Evolutionary conservation across 768 basidiomycete species (phyloP).

Genomic region (Cantharellus anzutake): DNA sequence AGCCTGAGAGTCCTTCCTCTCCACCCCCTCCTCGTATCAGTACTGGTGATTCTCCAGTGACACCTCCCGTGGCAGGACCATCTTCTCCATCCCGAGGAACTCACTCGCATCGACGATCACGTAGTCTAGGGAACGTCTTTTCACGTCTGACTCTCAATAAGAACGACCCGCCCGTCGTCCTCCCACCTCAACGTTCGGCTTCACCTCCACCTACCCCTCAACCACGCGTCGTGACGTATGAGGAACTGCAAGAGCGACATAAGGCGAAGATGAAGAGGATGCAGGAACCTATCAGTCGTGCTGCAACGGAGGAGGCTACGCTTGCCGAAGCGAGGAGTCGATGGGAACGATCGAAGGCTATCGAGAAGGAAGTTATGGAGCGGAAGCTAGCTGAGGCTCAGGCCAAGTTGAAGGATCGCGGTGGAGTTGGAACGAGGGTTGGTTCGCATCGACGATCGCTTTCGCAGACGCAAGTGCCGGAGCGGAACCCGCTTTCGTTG

Average conservation of each 20-base stretch:
- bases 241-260: conserved; percentile 74
- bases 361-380: conserved; percentile 57
- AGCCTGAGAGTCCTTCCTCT: not conserved
- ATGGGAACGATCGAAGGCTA: conserved; percentile 62
- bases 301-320: conserved; percentile 58
- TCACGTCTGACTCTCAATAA: not conserved
- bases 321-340: conserved; percentile 54
- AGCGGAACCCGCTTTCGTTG: not conserved
- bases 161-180: conserved; percentile 20
- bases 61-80: too few species aligned
- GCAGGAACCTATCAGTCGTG: conserved; percentile 69
- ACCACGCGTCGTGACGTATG: conserved; percentile 55
- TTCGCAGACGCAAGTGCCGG: not conserved
- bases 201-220: conserved; percentile 6
- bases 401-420: conserved; percentile 1
- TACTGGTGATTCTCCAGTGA: not conserved
- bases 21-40: not conserved
- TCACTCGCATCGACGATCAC: not conserved
- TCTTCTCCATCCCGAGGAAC: not conserved
- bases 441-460: not conserved
- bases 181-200: conserved; percentile 25
- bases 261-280: conserved; percentile 65
- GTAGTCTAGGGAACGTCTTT: too few species aligned
- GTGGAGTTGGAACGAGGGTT: not conserved
- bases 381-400: conserved; percentile 33